Base-by-base conservation (phyloP, 305 asterid species). In the Stenogyne calaminthoides region DNA sequence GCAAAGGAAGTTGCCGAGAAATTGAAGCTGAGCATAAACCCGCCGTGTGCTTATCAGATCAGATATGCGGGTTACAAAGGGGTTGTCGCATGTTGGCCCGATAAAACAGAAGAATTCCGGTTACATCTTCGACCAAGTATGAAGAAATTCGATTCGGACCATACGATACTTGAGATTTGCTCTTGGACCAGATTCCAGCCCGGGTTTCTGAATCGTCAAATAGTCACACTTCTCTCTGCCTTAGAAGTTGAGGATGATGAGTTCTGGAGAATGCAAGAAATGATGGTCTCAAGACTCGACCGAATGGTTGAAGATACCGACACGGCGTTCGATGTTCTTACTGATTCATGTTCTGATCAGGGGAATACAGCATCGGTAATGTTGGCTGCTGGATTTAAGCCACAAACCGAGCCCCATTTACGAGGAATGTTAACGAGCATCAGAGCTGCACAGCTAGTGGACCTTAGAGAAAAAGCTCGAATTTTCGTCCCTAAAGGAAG, bases 151-250 rank as follows among this genome's bases (percentile, higher is more conserved):
- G 94, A 82, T 11, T 92, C 99, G 1, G 29, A 64, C 18, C 99
- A 95, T 77, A 88, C 83, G 1, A 78, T 84, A 12, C 95, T 95
- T 15, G 99, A 95, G 81, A 95, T 95, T 55, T 95, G 98, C 81
- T 88, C 97, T n/a, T 95, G 99, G 99, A 84, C 94, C 15, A 77
- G 93, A 47, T 88, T 87, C 70, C 98, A 90, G 83, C 93, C 98
- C 5, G 99, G 97, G 42, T 95, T 92, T 74, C 83, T 95, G 72
- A 92, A 95, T 79, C 81, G 98, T 32, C 98, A 95, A 81, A 92
- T 95, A 63, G 46, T 95, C 59, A 89, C 96, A 11, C 87, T 92
- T n/a, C 94, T 95, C 46, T 90, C 99, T 58, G 88, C 97, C 47
- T 87, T 95, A 84, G 82, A 74, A 15, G 93, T 92, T 20, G 42